Evolutionary conservation across 495 filamentous ascomycete genomes (phyloP).

Genomic region (Neurospora sp.): DNA sequence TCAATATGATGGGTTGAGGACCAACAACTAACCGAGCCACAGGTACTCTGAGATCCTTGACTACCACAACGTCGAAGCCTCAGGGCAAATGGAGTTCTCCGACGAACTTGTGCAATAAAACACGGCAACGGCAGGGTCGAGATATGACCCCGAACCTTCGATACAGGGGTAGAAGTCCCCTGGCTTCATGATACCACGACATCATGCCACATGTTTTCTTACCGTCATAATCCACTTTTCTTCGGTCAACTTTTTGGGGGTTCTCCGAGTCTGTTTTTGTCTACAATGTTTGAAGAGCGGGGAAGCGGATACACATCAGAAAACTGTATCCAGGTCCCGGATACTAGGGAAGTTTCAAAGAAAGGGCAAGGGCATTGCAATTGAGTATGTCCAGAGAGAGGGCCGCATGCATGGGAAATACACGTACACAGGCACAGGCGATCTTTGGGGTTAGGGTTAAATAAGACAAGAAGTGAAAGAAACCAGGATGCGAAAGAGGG

Average conservation of each 20-base stretch:
- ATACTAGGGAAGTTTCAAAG: background rate
- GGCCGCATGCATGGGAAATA: background rate
- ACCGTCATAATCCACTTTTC: background rate
- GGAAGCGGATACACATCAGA: background rate
- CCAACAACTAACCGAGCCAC: background rate
- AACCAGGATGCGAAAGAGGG: background rate
- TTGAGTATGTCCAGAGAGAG: background rate
- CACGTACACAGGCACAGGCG: background rate
- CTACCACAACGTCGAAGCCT: slow-evolving; percentile 87
- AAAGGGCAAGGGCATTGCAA: background rate
- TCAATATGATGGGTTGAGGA: background rate
- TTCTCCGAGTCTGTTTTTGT: slow-evolving; percentile 3
- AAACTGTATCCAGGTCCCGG: background rate
- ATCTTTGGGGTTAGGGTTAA: background rate
- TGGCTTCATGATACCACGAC: slow-evolving; percentile 13
- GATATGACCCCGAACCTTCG: background rate
- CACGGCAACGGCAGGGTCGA: background rate
- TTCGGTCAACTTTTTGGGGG: slow-evolving; percentile 1
- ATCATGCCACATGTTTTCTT: slow-evolving; percentile 7
- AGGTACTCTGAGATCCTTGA: slow-evolving; percentile 99
- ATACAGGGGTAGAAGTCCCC: slow-evolving; percentile 3
- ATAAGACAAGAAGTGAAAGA: background rate
- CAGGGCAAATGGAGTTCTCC: slow-evolving; percentile 15
- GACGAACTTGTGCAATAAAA: slow-evolving; percentile 30
- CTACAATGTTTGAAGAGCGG: background rate